Percentiles rank a stretch among this genome's conserved stretches.
Conservation (phyloP, 1,284 basidiomycete species). For the Waitea zeae region DNA sequence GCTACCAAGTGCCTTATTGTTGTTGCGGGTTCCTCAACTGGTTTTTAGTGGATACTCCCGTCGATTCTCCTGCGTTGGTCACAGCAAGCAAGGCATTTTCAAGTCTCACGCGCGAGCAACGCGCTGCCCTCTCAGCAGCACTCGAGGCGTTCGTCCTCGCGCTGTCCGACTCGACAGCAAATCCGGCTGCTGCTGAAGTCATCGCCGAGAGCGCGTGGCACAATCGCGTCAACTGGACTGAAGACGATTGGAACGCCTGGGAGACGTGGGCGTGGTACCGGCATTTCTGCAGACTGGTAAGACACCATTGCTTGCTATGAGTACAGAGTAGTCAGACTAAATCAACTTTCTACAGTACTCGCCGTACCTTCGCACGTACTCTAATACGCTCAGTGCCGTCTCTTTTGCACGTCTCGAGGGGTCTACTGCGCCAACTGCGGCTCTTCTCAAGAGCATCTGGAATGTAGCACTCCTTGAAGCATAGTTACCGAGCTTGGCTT, state of each 20-base stretch:
- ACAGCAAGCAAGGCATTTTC: conserved; percentile 57
- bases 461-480: conserved; percentile 48
- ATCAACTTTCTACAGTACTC: conserved; percentile 33
- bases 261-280: conserved; percentile 79
- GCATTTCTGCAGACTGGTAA: conserved; percentile 65
- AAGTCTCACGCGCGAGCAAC: conserved; percentile 58
- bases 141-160: conserved; percentile 55
- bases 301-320: conserved; percentile 13
- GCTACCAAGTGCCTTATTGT: conserved; percentile 1
- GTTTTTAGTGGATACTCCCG: conserved; percentile 8
- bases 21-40: conserved; percentile 1
- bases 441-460: conserved; percentile 49
- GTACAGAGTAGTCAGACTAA: conserved; percentile 1
- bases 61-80: conserved; percentile 46
- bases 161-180: conserved; percentile 30
- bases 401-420: conserved; percentile 44
- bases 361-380: conserved; percentile 54
- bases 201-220: conserved; percentile 49
- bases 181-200: conserved; percentile 27
- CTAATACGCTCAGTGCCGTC: conserved; percentile 43
- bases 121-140: conserved; percentile 43
- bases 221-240: conserved; percentile 47
- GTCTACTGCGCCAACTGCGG: conserved; percentile 33
- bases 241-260: conserved; percentile 64
- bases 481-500: too few species aligned